These are phyloP conservation scores for Cyberlindnera bimundalis DNA, from an alignment of 805 yeast species.

Conservation along the genomic window DNA sequence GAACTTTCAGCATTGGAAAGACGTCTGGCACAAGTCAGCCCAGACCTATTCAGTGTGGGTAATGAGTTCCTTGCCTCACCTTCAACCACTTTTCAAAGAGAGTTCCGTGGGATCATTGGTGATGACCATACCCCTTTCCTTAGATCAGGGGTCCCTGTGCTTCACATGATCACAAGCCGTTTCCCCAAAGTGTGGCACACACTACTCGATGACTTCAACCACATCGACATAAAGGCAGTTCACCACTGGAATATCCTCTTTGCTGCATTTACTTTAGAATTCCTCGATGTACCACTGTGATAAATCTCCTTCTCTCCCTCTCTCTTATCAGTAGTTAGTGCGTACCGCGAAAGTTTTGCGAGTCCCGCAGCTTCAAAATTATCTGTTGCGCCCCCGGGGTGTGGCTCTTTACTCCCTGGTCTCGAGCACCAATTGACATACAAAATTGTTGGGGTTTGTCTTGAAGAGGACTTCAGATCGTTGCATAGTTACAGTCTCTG, in stretches of 20 bases:
- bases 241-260: conserved; percentile 45
- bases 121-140: conserved; percentile 58
- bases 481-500: too few relatives aligned
- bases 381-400: too few relatives aligned
- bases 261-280: conserved; percentile 36
- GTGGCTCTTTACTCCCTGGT: too few relatives aligned
- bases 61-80: conserved; percentile 12
- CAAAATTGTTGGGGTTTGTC: too few relatives aligned
- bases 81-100: conserved; percentile 18
- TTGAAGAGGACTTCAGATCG: too few relatives aligned
- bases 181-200: conserved; percentile 58
- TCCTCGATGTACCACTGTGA: conserved; percentile 20
- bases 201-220: conserved; percentile 40
- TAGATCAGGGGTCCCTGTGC: conserved; percentile 41
- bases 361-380: too few relatives aligned
- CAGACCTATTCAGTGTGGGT: conserved; percentile 2
- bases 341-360: too few relatives aligned
- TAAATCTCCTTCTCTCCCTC: not conserved
- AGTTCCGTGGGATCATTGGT: conserved; percentile 27
- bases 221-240: conserved; percentile 37
- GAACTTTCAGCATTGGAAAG: conserved; percentile 36
- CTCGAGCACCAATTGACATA: too few relatives aligned
- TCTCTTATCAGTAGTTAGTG: not conserved
- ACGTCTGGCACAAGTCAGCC: conserved; percentile 13
- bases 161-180: conserved; percentile 50